A percentile compares a stretch with the other conserved stretches of the same genome.
Evolutionary conservation across 1,284 basidiomycete species (phyloP).

Genomic region (Phylloboletellus chloephorus): DNA sequence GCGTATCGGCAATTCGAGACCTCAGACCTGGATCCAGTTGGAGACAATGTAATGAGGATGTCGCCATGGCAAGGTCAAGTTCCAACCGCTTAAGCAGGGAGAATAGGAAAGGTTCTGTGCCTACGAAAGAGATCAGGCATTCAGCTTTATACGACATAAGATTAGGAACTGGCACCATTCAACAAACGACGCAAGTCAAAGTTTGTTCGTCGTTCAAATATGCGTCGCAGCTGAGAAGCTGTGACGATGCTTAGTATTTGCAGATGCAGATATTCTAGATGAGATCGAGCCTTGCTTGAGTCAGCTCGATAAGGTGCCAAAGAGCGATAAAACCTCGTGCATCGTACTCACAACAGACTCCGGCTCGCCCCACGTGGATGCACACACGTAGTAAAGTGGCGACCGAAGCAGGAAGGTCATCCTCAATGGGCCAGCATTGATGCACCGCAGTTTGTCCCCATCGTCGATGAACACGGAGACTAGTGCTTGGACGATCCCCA

Average conservation of each 20-base stretch:
- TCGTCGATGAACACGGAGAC: slow-evolving; percentile 89
- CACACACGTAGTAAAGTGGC: slow-evolving; percentile 88
- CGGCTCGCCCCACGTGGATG: slow-evolving; percentile 89
- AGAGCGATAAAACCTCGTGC: slow-evolving; percentile 4
- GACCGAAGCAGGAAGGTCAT: slow-evolving; percentile 84
- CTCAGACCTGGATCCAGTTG: slow-evolving; percentile 66
- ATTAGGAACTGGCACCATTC: slow-evolving; percentile 48
- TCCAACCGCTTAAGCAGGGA: slow-evolving; percentile 69
- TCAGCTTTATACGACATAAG: slow-evolving; percentile 1
- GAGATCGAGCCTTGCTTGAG: slow-evolving; percentile 79
- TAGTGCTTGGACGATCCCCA: slow-evolving; percentile 92
- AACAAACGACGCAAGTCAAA: slow-evolving; percentile 86
- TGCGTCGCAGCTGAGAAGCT: slow-evolving; percentile 73
- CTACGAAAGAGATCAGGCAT: slow-evolving; percentile 34
- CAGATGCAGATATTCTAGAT: slow-evolving; percentile 91
- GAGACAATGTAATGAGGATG: slow-evolving; percentile 77
- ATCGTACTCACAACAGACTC: slow-evolving; percentile 76
- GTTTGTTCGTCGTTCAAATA: slow-evolving; percentile 86
- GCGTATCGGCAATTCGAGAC: slow-evolving; percentile 66
- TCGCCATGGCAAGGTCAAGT: slow-evolving; percentile 74
- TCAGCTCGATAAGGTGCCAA: slow-evolving; percentile 29
- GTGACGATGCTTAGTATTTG: slow-evolving; percentile 91
- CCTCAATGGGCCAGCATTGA: slow-evolving; percentile 68
- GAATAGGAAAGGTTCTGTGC: slow-evolving; percentile 77
- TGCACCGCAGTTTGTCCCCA: slow-evolving; percentile 74